These are phyloP conservation scores for Ploettnerulaceae sp. DNA, from an alignment of 2,329 filamentous ascomycete genomes.

Conservation along the genomic window DNA sequence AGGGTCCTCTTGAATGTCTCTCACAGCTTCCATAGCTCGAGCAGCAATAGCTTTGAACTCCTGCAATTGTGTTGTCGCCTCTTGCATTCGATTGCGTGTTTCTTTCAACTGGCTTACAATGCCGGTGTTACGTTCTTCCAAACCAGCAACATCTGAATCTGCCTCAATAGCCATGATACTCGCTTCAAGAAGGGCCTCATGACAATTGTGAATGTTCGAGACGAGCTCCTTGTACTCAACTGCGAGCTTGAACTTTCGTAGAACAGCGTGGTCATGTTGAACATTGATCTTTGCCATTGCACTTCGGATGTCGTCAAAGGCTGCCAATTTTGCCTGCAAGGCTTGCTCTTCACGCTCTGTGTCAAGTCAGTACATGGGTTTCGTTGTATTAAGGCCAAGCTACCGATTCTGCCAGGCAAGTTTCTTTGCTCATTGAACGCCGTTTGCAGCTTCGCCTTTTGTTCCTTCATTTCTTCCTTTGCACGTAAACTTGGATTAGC, in stretches of 20 bases:
- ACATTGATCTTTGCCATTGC: slow-evolving; percentile 47
- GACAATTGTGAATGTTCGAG: slow-evolving; percentile 54
- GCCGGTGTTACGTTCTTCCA: slow-evolving; percentile 61
- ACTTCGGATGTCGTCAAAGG: slow-evolving; percentile 37
- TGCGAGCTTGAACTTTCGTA: slow-evolving; percentile 52
- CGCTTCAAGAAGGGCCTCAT: slow-evolving; percentile 62
- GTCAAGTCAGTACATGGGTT: slow-evolving; percentile 26
- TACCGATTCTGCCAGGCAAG: slow-evolving; percentile 68
- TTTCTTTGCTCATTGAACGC: slow-evolving; percentile 59
- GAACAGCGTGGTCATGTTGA: slow-evolving; percentile 49
- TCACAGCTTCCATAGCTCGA: neutral
- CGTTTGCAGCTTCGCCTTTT: slow-evolving; percentile 65
- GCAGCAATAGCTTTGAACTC: slow-evolving; percentile 32
- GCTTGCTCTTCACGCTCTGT: slow-evolving; percentile 35
- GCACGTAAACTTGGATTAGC: neutral
- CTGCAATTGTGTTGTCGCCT: slow-evolving; percentile 35
- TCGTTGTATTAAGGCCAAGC: slow-evolving; percentile 27
- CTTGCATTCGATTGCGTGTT: slow-evolving; percentile 37
- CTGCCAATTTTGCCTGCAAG: slow-evolving; percentile 32
- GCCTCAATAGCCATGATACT: slow-evolving; percentile 74
- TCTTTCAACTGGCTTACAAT: slow-evolving; percentile 51
- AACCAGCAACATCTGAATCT: slow-evolving; percentile 66
- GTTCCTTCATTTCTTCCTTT: slow-evolving; percentile 47
- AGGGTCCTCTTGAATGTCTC: slow-evolving; percentile 27
- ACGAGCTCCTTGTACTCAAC: slow-evolving; percentile 55